Conservation (phyloP, 768 basidiomycete genomes). For the Termitomyces sp. region DNA sequence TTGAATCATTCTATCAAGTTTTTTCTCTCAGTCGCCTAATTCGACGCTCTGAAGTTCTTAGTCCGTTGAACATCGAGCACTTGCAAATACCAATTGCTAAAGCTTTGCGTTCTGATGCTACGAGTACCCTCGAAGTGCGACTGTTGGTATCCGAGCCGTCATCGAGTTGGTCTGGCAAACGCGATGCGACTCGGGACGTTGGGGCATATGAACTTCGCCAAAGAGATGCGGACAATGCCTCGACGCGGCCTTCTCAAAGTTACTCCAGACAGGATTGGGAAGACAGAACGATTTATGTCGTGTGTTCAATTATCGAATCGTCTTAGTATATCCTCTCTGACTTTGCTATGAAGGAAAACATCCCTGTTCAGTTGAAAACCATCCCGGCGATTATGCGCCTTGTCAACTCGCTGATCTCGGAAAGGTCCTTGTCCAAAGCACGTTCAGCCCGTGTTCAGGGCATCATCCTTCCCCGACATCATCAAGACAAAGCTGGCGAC, state of each 20-base stretch:
- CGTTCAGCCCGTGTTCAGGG: constrained; percentile 36
- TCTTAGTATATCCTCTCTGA: background rate
- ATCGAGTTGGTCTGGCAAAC: constrained; percentile 26
- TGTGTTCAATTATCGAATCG: constrained; percentile 25
- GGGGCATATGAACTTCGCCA: constrained; percentile 67
- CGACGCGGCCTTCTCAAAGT: constrained; percentile 17
- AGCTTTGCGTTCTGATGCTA: constrained; percentile 48
- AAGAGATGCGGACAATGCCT: constrained; percentile 33
- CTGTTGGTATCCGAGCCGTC: constrained; percentile 47
- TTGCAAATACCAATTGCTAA: constrained; percentile 50
- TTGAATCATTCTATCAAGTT: constrained; percentile 30
- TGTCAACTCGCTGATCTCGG: constrained; percentile 28
- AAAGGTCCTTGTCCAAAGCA: constrained; percentile 5
- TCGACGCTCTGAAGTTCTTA: constrained; percentile 30
- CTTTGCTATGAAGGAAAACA: constrained; percentile 51
- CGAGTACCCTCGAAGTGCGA: constrained; percentile 50
- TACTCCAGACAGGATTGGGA: constrained; percentile 52
- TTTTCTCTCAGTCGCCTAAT: constrained; percentile 55
- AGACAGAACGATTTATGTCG: constrained; percentile 60
- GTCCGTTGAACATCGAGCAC: constrained; percentile 21
- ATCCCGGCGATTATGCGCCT: constrained; percentile 47
- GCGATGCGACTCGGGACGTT: constrained; percentile 19
- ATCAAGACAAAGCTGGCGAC: constrained; percentile 52
- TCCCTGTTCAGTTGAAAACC: constrained; percentile 51
- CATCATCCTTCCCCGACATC: constrained; percentile 57